Evolutionary conservation across 2,329 filamentous ascomycete species (phyloP), one percentile per base, ranked within the genome.

Genomic region (Rutstroemia sp.): DNA sequence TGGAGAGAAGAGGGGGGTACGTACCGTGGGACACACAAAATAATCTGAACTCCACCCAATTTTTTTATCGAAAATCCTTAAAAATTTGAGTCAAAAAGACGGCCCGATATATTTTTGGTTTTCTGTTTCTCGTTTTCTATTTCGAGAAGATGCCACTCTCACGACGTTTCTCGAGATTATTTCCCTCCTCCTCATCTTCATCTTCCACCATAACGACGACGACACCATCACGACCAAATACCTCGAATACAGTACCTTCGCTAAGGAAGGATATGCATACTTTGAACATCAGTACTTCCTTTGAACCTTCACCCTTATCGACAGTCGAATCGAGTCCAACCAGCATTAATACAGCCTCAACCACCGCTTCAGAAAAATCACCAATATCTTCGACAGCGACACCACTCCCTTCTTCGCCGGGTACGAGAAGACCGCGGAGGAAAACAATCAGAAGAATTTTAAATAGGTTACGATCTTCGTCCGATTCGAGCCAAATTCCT

Each of bases 241-340:
- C 27, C 27, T 9, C 38, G 38, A 40, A 9, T 2, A n/a, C 38
- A n/a, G 16, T 7, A 7, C 51, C 44, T 30, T 23, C 27, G 42
- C 16, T 12, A 21, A 25, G 45, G 44, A 48, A 54, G 48, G 44
- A 54, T 48, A 54, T 54, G 51, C 12, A 54, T 54, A 48, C 51
- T 19, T n/a, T 48, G 25, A 34, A 39, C 39, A 23, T n/a, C 44
- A 27, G 10, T 34, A 23, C 44, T 39, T 34, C 17, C 30, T 23
- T 45, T 40, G n/a, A 21, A 27, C 48, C 51, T 19, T 54, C 44
- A 21, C 45, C 44, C 19, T n/a, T 19, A 27, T 54, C 51, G 17
- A 14, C 47, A 48, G 27, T 36, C 51, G 42, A 44, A 53, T 10
- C 40, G 48, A 39, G 42, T 53, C 27, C 8, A 30, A 30, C 23